Conservation (phyloP, 371 early-diverging fungal genomes). For the Furculomyces boomerangus region DNA sequence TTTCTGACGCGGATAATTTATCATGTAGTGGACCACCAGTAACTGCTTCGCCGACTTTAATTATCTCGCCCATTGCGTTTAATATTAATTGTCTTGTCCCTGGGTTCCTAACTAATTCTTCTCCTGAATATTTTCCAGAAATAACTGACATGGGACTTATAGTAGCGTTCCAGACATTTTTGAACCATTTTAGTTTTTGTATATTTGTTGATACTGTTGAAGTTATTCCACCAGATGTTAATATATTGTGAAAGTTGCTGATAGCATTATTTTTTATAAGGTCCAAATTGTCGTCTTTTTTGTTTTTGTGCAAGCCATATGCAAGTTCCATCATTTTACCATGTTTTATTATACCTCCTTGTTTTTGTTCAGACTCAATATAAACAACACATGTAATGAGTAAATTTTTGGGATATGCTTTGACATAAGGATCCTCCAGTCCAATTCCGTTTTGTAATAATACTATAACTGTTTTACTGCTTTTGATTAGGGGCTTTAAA, state of each 20-base stretch:
- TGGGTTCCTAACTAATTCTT: conserved; percentile 34
- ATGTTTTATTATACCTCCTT: conserved; percentile 37
- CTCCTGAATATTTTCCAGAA: conserved; percentile 40
- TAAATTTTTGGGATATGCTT: conserved; percentile 42
- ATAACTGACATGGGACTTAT: conserved; percentile 56
- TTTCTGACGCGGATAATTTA: not conserved
- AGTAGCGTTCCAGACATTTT: conserved; percentile 67
- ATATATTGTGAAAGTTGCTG: conserved; percentile 9
- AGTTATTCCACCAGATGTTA: conserved; percentile 30
- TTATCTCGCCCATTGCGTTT: conserved; percentile 42
- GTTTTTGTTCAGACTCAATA: conserved; percentile 46
- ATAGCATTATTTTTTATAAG: conserved; percentile 18
- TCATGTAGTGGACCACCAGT: conserved; percentile 14
- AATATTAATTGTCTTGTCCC: conserved; percentile 27
- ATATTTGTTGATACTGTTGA: conserved; percentile 31
- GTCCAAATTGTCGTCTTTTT: conserved; percentile 7
- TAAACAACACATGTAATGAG: conserved; percentile 51
- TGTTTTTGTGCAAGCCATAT: conserved; percentile 22
- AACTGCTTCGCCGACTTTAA: conserved; percentile 24
- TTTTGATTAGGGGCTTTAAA: conserved; percentile 38
- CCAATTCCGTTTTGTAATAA: conserved; percentile 78
- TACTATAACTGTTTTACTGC: conserved; percentile 39
- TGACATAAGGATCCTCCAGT: conserved; percentile 43
- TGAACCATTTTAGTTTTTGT: conserved; percentile 59
- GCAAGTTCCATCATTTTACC: conserved; percentile 13